phyloP scores from a whole-genome alignment of 108 stramenopile species.

The Bacterosira constricta region DNA sequence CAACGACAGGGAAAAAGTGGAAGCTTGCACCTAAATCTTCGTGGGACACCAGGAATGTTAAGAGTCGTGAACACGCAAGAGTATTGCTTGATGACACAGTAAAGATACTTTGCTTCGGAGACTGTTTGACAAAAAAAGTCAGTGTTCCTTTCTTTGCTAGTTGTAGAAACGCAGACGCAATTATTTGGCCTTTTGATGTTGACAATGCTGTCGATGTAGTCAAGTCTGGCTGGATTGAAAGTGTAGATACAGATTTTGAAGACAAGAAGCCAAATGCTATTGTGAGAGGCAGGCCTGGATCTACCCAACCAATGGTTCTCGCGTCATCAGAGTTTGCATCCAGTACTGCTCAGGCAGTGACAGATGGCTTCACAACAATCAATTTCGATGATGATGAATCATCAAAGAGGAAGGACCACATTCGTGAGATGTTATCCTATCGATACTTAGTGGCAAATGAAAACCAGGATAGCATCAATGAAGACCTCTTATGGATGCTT shows the following conservation, averaged over 20 bases:
- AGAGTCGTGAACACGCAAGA: conserved; percentile 38
- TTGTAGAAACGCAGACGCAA: conserved; percentile 13
- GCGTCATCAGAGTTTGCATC: too few relatives aligned
- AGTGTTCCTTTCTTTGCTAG: conserved; percentile 34
- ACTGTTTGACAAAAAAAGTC: neutral
- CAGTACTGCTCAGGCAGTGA: neutral
- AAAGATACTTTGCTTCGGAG: conserved; percentile 37
- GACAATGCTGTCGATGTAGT: neutral
- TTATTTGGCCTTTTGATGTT: conserved; percentile 46
- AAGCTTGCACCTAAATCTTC: conserved; percentile 29
- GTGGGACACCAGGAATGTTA: conserved; percentile 12
- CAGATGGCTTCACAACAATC: neutral
- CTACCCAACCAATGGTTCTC: neutral
- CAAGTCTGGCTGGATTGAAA: conserved; percentile 13
- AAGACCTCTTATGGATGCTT: conserved; percentile 45
- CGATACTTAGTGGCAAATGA: conserved; percentile 30
- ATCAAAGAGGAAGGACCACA: neutral
- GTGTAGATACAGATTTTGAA: conserved; percentile 22
- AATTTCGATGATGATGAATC: neutral
- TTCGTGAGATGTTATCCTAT: conserved; percentile 19
- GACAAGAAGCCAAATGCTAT: conserved; percentile 23
- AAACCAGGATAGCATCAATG: neutral
- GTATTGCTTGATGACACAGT: conserved; percentile 39
- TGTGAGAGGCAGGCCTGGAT: neutral
- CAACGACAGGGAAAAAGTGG: conserved; percentile 6